These are phyloP conservation scores for Fusarium lateritium DNA, from an alignment of 2,329 filamentous ascomycete species.

Conservation along the genomic window DNA sequence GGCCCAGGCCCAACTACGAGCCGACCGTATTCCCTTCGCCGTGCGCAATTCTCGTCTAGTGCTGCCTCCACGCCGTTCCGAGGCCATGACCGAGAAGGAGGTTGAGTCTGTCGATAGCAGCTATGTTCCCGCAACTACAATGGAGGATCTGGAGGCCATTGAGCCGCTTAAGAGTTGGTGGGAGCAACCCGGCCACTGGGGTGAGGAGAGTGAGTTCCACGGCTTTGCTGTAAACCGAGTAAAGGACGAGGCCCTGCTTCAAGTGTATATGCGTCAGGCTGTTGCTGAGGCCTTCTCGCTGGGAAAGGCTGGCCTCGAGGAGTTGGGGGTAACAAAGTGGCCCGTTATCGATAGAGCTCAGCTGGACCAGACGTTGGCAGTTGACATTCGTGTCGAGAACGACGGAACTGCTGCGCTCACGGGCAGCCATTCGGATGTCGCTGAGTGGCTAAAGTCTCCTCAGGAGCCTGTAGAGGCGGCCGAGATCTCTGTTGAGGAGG, in stretches of 20 bases:
- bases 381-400: slow-evolving; percentile 58
- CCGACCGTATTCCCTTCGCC: slow-evolving; percentile 46
- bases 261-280: slow-evolving; percentile 65
- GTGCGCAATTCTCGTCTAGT: slow-evolving; percentile 51
- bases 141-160: slow-evolving; percentile 63
- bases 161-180: slow-evolving; percentile 67
- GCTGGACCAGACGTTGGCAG: slow-evolving; percentile 54
- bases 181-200: slow-evolving; percentile 68
- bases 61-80: slow-evolving; percentile 54
- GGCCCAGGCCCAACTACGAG: slow-evolving; percentile 47
- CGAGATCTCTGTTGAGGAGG: slow-evolving; percentile 56
- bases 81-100: slow-evolving; percentile 54
- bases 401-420: slow-evolving; percentile 60
- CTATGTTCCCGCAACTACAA: slow-evolving; percentile 65
- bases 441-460: slow-evolving; percentile 51
- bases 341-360: slow-evolving; percentile 52
- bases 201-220: slow-evolving; percentile 59
- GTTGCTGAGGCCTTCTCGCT: slow-evolving; percentile 66
- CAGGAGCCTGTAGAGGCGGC: slow-evolving; percentile 46
- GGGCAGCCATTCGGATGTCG: slow-evolving; percentile 48
- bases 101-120: slow-evolving; percentile 50
- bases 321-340: slow-evolving; percentile 55
- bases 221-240: slow-evolving; percentile 62
- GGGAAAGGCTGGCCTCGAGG: slow-evolving; percentile 49
- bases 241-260: slow-evolving; percentile 61